Evolutionary conservation across 306 rosid species (phyloP).

Genomic region (Begonia peltatifolia): DNA sequence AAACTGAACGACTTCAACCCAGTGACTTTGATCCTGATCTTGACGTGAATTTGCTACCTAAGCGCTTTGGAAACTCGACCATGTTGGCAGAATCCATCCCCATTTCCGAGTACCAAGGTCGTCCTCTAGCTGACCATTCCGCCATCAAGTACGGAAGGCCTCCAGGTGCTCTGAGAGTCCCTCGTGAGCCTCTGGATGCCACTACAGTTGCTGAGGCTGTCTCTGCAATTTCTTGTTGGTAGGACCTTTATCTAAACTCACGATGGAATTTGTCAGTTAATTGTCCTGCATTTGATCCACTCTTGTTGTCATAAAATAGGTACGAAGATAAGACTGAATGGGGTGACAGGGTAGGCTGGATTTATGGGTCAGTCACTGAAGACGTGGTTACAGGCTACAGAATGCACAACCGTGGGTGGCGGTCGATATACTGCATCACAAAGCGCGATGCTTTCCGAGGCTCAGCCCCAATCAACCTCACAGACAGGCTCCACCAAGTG

Average conservation of each 20-base stretch:
- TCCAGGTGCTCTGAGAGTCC: slow-evolving; percentile 51
- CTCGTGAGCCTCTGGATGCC: slow-evolving; percentile 81
- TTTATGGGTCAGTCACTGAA: slow-evolving; percentile 43
- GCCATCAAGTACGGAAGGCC: slow-evolving; percentile 62
- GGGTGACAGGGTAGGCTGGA: slow-evolving; percentile 47
- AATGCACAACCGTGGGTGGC: slow-evolving; percentile 52
- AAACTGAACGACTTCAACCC: slow-evolving; percentile 26
- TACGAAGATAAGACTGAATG: slow-evolving; percentile 49
- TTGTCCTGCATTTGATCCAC: neutral
- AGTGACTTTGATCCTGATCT: slow-evolving; percentile 54
- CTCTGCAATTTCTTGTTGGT: slow-evolving; percentile 87
- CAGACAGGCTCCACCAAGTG: slow-evolving; percentile 47
- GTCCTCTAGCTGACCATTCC: slow-evolving; percentile 76
- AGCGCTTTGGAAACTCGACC: slow-evolving; percentile 80
- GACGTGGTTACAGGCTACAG: slow-evolving; percentile 46
- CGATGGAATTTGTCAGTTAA: neutral
- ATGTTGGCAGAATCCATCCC: slow-evolving; percentile 56
- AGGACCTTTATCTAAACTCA: neutral
- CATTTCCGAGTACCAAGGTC: slow-evolving; percentile 54
- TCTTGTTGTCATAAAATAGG: slow-evolving; percentile 7
- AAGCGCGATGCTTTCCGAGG: slow-evolving; percentile 41
- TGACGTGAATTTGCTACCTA: slow-evolving; percentile 49
- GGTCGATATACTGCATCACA: slow-evolving; percentile 34
- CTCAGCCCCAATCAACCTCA: slow-evolving; percentile 45
- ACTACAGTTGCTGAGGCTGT: slow-evolving; percentile 74